Percentiles rank a stretch among this genome's conserved stretches.
Conservation (phyloP, 768 basidiomycete species). For the Boletus sp. region DNA sequence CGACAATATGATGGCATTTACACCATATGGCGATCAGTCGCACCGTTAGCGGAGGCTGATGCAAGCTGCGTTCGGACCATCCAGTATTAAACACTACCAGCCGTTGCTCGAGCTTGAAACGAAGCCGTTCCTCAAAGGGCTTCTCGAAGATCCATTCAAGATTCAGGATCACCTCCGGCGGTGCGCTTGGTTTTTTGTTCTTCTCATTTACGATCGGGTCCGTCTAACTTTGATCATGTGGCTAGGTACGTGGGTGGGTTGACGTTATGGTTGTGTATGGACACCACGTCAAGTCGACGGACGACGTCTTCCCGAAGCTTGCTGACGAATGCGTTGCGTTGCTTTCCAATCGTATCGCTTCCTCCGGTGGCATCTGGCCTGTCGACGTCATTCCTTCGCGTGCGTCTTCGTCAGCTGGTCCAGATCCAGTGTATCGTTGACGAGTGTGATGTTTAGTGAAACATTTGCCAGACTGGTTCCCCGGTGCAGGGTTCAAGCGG, state of each 20-base stretch:
- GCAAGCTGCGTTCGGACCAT: conserved; percentile 57
- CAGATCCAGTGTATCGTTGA: no score
- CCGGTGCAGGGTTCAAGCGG: no score
- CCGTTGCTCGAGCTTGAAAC: conserved; percentile 59
- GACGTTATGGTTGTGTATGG: conserved; percentile 62
- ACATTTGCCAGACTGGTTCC: no score
- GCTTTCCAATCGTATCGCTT: no score
- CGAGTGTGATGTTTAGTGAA: no score
- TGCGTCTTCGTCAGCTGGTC: no score
- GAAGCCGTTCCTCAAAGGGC: conserved; percentile 51
- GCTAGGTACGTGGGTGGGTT: conserved; percentile 38
- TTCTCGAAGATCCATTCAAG: conserved; percentile 43
- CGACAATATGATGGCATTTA: conserved; percentile 72
- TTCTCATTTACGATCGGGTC: not conserved
- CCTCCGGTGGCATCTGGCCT: no score
- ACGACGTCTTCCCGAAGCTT: no score
- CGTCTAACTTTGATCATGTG: conserved; percentile 7
- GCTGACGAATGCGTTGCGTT: no score
- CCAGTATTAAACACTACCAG: conserved; percentile 53
- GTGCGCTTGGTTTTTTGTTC: conserved; percentile 12
- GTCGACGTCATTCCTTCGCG: no score
- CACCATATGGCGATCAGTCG: conserved; percentile 58
- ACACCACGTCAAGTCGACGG: no score
- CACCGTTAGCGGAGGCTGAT: conserved; percentile 67
- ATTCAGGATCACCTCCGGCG: conserved; percentile 36